Evolutionary conservation across 768 basidiomycete species (phyloP), one percentile per base, ranked within the genome.

Genomic region (Russula compacta): DNA sequence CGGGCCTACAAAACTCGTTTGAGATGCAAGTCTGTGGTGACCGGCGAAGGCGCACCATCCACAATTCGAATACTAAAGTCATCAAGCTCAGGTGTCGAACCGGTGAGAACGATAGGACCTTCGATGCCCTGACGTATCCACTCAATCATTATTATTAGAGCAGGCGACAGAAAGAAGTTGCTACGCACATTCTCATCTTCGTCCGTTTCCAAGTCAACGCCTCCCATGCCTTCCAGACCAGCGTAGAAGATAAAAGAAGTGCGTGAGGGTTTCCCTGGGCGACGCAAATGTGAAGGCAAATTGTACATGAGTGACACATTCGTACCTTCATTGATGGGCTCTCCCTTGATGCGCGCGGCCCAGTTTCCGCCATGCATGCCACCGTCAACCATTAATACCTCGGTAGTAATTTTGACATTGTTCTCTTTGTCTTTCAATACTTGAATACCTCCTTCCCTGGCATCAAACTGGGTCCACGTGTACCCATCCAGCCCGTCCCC

Each of bases 401-500:
- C 85, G 8, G 89, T 92, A 3, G 85, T 89, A 32, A 98, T 77
- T 70, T 86, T 78, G 52, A 95, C 84, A 65, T 95, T 97, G 73
- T 95, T 97, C 59, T 74, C 71, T 33, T 80, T 76, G 71, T 98
- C 95, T 60, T 84, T 81, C 53, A 98, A 76, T 56, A 92, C 83
- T 73, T 98, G 90, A 29, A 89, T 82, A 52, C 92, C 92, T 49
- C 90, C 92, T 69, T 87, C 81, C 21, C 92, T 84, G 19, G 89
- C 77, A 71, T 97, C 93, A 69, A 91, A 95, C 66, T 83, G 81
- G 2, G 88, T 88, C 86, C 89, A 98, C 21, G 89, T 86, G 73
- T 97, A 98, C 42, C 78, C 79, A 60, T 85, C 80, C 40, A 98
- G 77, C 1, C 82, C 83, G 69, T 95, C 93, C 6, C 81, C 83